Evolutionary conservation across 2,329 filamentous ascomycete genomes (phyloP), one percentile per base, ranked within the genome.

Genomic region (Grosmannia serpens): DNA sequence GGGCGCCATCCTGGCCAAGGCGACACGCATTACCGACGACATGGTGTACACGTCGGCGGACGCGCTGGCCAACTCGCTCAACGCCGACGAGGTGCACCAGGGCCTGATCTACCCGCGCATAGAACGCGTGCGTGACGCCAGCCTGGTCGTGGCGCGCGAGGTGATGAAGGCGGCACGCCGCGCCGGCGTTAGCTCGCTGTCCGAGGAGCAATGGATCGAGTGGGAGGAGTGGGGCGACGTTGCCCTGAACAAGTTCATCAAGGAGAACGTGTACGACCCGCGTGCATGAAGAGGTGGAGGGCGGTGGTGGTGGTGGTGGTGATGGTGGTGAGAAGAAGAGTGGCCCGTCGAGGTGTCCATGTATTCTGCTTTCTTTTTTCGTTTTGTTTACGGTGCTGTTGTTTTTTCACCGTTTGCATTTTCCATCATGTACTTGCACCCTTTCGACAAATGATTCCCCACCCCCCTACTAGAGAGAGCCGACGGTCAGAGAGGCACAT

Each of bases 31-130:
- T 65, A 97, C 92, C 6, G 89, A 96, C 71, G 84, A 87, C 72
- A 99, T 99, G 94, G 91, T 99, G 69, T 97, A 97, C 76, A 91
- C 88, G 55, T 92, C 91, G 35, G 94, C 90, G 31, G 86, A 87
- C 47, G 87, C 90, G 5, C 82, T 97, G 24, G 83, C 89, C 20
- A 84, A 84, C 60, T 85, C 87, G 38, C 81, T 99, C 61, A 91
- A 87, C 62, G 78, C 84, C 46, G 86, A 94, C 62, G 94, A 99
- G 76, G 77, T 90, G 67, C 83, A 86, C 58, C 83, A 86, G 70
- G 89, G 90, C 58, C 85, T 95, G 70, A 86, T 97, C 68, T 97
- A 99, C 77, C 94, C 90, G 15, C 84, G 86, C 69, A 89, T 99
- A 68, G 85, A 89, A 72, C 88, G 94, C 62, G 95, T 99, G 64